Percentiles rank a stretch among this genome's conserved stretches.
Conservation (phyloP, 176 grass and related monocot genomes). For the Hordeum marinum region DNA sequence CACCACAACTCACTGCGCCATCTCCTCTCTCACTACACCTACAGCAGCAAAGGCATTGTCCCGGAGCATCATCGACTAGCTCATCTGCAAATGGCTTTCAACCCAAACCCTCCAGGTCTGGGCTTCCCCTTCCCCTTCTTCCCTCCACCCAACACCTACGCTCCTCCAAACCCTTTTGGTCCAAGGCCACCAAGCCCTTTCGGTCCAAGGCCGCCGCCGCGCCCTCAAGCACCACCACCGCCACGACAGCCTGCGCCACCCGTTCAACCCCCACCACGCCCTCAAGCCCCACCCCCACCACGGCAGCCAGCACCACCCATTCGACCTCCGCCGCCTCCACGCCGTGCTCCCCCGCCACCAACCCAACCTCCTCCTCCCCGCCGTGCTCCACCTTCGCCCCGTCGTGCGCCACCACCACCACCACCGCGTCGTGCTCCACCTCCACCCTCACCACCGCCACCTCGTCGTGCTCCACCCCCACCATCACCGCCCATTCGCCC, state of each 20-base stretch:
- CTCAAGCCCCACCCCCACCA: slow-evolving; percentile 7
- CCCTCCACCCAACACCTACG: slow-evolving; percentile 41
- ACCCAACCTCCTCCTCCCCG: slow-evolving; percentile 5
- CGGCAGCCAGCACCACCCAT: neutral
- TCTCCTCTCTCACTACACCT: slow-evolving; percentile 21
- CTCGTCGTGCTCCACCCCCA: slow-evolving; percentile 25
- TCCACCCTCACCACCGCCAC: slow-evolving; percentile 26
- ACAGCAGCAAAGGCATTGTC: slow-evolving; percentile 7
- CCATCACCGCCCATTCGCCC: slow-evolving; percentile 29
- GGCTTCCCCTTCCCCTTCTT: slow-evolving; percentile 39
- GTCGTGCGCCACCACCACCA: neutral
- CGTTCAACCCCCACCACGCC: neutral
- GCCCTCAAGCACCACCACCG: neutral
- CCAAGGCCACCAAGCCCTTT: slow-evolving; percentile 12
- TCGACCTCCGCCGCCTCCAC: slow-evolving; percentile 16
- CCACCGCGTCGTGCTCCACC: neutral
- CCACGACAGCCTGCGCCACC: slow-evolving; percentile 27
- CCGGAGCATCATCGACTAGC: neutral
- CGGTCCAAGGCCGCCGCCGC: neutral
- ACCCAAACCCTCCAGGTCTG: slow-evolving; percentile 27
- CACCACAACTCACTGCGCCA: slow-evolving; percentile 26
- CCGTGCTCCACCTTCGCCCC: neutral
- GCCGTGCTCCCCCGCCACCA: neutral
- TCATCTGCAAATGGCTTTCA: slow-evolving; percentile 35
- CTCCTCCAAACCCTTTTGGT: neutral